phyloP scores from a whole-genome alignment of 306 rosid genomes.

The cucumber (Cucumis sativus) region Cucumber_9930_V3 NC_026660.2:22222501-22223000 shows the following conservation, averaged over 20 bases:
- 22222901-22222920: constrained; percentile 68
- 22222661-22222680: neutral
- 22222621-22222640: neutral
- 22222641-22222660: neutral
- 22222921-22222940: constrained; percentile 79
- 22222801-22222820: constrained; percentile 86
- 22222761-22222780: neutral
- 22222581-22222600: neutral
- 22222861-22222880: constrained; percentile 99
- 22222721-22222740: neutral
- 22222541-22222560: neutral
- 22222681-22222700: neutral
- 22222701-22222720: neutral
- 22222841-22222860: constrained; percentile 94
- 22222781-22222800: constrained; percentile 10
- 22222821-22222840: constrained; percentile 82
- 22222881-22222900: constrained; percentile 93
- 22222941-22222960: constrained; percentile 83
- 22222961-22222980: constrained; percentile 93
- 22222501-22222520: neutral
- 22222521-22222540: neutral
- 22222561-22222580: neutral
- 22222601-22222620: neutral
- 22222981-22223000: constrained; percentile 18
- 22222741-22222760: neutral